Base-by-base conservation (phyloP, 1,139 yeast species). In the Pichia norvegensis region DNA sequence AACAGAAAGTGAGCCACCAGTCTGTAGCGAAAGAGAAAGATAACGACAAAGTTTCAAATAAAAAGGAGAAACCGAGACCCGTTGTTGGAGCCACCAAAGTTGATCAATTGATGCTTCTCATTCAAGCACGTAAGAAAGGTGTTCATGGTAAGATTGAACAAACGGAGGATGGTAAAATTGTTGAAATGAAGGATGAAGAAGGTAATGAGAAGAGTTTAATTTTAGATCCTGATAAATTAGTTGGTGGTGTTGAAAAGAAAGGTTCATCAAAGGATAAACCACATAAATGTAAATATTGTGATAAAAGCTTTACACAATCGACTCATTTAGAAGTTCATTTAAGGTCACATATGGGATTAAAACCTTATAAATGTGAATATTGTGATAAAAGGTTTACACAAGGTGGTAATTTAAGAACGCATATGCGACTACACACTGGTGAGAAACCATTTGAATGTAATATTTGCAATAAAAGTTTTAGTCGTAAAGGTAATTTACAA, bases 391-490 rank as follows among this genome's bases (percentile, higher is more conserved):
- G 83, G 48, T 90, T 90, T 58, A 85, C 95, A 1, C 97, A 90
- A 62, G 95, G 95, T 52, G 95, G 97, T 16, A 92, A 90, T 63
- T 69, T 90, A 58, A 74, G 95, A 52, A 87, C 95, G 1, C 97
- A 90, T 67, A 70, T 82, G 55, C 71, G 97, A 52, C 70, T 88
- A 23, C 97, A 90, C 60, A 88, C 96, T 1, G 97, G 97, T 27
- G 95, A 86, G 57, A 84, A 84, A 61, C 96, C 96, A 5, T 86
- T 83, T 57, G 70, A 75, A 38, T 87, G 95, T 66, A 81, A 79
- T 29, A 67, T 74, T 14, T 87, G 96, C 63, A 76, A 75, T 27
- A 74, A 86, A 49, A 72, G 79, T 33, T 88, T 88, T 62, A 86
- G 95, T 46, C 77, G 95, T 59, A 85, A 88, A 62, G 97, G 97